A percentile compares a stretch with the other conserved stretches of the same genome.
These are phyloP conservation scores for Talaromyces adpressus DNA, from an alignment of 495 filamentous ascomycete genomes.

Conservation along the genomic window DNA sequence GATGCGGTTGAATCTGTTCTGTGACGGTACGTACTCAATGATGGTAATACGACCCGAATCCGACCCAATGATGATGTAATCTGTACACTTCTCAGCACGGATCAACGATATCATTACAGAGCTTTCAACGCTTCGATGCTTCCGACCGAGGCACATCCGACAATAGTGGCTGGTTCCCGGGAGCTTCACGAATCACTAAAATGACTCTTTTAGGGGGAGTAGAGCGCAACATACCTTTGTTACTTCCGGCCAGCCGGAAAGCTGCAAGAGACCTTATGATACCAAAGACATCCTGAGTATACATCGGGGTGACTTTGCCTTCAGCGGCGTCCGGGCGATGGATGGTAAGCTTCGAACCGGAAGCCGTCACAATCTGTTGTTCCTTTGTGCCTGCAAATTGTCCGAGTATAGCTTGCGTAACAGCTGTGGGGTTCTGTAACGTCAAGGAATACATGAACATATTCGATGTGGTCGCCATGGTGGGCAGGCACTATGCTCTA, in stretches of 20 bases:
- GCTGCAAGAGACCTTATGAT: conserved; percentile 83
- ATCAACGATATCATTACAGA: conserved; percentile 25
- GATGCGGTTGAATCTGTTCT: conserved; percentile 82
- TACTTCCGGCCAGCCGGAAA: conserved; percentile 87
- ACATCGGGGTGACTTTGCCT: conserved; percentile 75
- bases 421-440: conserved; percentile 79
- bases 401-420: conserved; percentile 84
- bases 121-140: conserved; percentile 20
- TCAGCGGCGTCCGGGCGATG: conserved; percentile 77
- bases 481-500: conserved; percentile 30
- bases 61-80: conserved; percentile 92
- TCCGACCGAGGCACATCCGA: conserved; percentile 38
- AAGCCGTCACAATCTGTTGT: conserved; percentile 93
- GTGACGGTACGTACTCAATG: conserved; percentile 80
- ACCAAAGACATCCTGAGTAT: conserved; percentile 90
- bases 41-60: conserved; percentile 94
- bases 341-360: conserved; percentile 81
- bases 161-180: conserved; percentile 31
- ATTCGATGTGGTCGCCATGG: conserved; percentile 92
- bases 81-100: conserved; percentile 62
- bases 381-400: conserved; percentile 93
- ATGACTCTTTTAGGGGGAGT: conserved; percentile 54
- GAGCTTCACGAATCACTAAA: conserved; percentile 91
- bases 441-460: conserved; percentile 98
- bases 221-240: conserved; percentile 75